phyloP scores from a whole-genome alignment of 2,329 filamentous ascomycete species.

The Parastagonospora nodorum region DNA sequence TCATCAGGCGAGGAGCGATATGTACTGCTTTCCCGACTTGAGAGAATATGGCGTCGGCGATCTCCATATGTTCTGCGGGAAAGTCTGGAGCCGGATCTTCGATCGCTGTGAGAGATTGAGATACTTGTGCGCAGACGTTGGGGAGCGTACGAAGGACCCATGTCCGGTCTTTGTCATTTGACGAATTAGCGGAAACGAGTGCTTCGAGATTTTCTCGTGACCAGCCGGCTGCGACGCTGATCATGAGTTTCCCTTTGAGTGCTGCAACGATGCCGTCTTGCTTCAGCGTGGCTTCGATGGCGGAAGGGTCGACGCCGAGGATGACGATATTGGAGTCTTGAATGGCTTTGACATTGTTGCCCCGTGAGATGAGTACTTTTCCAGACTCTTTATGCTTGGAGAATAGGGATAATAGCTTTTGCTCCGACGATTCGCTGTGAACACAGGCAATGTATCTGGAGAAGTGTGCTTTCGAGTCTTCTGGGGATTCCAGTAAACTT shows the following conservation, averaged over 20 bases:
- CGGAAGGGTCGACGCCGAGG: constrained; percentile 54
- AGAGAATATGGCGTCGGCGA: constrained; percentile 28
- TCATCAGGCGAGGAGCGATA: constrained; percentile 29
- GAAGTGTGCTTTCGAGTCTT: constrained; percentile 24
- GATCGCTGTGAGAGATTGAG: constrained; percentile 48
- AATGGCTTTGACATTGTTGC: constrained; percentile 45
- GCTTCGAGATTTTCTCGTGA: constrained; percentile 33
- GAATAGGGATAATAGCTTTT: constrained; percentile 42
- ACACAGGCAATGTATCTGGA: constrained; percentile 51
- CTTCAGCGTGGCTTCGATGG: constrained; percentile 48
- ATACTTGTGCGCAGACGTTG: constrained; percentile 53
- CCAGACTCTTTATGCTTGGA: constrained; percentile 27
- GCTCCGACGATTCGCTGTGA: constrained; percentile 45
- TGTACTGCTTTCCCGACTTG: constrained; percentile 29
- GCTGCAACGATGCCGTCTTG: constrained; percentile 47
- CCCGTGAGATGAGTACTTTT: constrained; percentile 41
- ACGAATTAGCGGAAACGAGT: constrained; percentile 16
- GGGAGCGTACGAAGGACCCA: constrained; percentile 51
- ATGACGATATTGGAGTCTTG: constrained; percentile 50
- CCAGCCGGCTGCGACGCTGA: constrained; percentile 60
- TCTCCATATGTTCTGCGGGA: constrained; percentile 16
- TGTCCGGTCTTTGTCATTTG: constrained; percentile 19
- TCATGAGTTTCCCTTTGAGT: constrained; percentile 53
- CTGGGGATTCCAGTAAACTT: constrained; percentile 34
- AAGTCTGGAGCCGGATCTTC: constrained; percentile 27